Base-by-base conservation (phyloP, 257 asterid species). In the Ligustrum vulgare region DNA sequence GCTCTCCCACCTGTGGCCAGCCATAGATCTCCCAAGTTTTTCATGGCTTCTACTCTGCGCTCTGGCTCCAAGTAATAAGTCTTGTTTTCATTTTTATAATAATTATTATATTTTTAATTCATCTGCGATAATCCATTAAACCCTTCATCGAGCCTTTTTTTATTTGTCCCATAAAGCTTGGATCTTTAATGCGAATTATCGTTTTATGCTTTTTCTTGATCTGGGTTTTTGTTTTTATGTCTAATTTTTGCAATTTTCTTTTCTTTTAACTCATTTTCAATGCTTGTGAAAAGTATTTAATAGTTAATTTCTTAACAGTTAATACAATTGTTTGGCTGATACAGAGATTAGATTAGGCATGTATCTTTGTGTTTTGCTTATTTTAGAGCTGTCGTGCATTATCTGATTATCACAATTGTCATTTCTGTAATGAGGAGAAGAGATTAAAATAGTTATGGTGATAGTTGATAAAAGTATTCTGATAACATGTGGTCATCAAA, bases 21-120 rank as follows among this genome's bases (percentile, higher is more conserved):
- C 86, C 72, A 80, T 91, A 86, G 93, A 87, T 92, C 96, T 77
- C 88, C 96, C 49, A 88, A 79, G 82, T 84, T 91, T 68, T 47
- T 80, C 85, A 85, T 92, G 96, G 91, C 97, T 70, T 89, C 97
- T 15, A 87, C 92, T 63, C 89, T 89, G 68, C 80, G 86, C 54
- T 82, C 94, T 41, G 84, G 81, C 72, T 83, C 92, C 8, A 92
- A 90, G 97, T 90, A 78, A 75, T 73, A 34, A 28, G 16, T 9
- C 62, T 1, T 20, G 67, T 62, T 60, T 28, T 12, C 20, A 0
- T 37, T 37, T 22, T 51, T 34, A 23, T n/a, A n/a, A n/a, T n/a
- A n/a, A 1, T 16, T 12, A 9, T 34, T 43, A 10, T 10, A 2
- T 28, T 1, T 9, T 47, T 41, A 45, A 2, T 7, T 32, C 22